Base-by-base conservation (phyloP, 2,329 filamentous ascomycete genomes). In the Ophiostoma perfectum region DNA sequence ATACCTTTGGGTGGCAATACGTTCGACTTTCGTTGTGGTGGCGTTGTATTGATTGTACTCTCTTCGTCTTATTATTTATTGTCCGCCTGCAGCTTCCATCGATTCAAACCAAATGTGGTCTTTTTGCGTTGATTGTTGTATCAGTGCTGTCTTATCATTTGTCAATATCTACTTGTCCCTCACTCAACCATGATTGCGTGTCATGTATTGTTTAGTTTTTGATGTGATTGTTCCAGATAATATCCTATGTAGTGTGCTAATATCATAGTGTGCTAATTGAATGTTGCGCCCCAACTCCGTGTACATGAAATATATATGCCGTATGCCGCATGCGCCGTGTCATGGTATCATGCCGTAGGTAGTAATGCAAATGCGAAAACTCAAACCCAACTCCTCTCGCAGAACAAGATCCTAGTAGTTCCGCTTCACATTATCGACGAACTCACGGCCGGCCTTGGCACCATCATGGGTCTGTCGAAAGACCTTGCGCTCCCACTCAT, bases 401-500 rank as follows among this genome's bases (percentile, higher is more conserved):
- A 27, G 1, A 60, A 3, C 55, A 4, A 4, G 5, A 12, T 14
- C 4, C 39, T 63, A 72, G 36, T 72, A 75, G 55, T 74, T 72
- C 67, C 79, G 83, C 75, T 84, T 86, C 14, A 83, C 83, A 72
- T 84, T 84, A 44, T 89, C 88, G 74, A 89, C 85, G 88, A 90
- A 93, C 71, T 87, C 84, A 72, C 88, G 89, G 44, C 86, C 84
- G 7, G 84, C 81, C 77, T 90, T 93, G 1, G 88, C 84, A 16
- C 90, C 89, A 72, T 93, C 90, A 75, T 93, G 91, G 0, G 88
- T 88, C 70, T 86, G 86, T 63, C 89, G 84, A 75, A 94, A 94
- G 72, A 94, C 72, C 70, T 84, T 84, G 73, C 93, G 85, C 81
- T 99, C 95, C 78, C 88, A 93, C 80, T 98, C 93, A 75, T 98